phyloP scores from a whole-genome alignment of 2,329 filamentous ascomycete genomes.

The Uncinocarpus reesii region DNA sequence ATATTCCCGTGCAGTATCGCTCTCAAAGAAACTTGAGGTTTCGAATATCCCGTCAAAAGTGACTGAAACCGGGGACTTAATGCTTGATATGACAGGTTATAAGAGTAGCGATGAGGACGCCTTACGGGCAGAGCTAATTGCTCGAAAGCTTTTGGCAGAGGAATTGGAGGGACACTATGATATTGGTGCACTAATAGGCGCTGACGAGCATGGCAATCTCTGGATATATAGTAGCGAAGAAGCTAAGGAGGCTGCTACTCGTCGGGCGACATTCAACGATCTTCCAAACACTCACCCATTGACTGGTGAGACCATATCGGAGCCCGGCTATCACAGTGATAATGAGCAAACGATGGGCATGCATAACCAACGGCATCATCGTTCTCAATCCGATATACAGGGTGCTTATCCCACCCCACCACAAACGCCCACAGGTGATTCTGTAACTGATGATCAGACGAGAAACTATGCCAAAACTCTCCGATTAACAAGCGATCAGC shows the following conservation, averaged over 20 bases:
- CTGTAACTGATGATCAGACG: conserved; percentile 54
- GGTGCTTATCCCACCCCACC: conserved; percentile 54
- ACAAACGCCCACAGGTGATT: conserved; percentile 40
- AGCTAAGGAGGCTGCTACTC: conserved; percentile 78
- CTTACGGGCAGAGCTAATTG: conserved; percentile 82
- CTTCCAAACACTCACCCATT: conserved; percentile 44
- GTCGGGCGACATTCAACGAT: conserved; percentile 45
- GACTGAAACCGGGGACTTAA: conserved; percentile 86
- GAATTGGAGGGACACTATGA: conserved; percentile 93
- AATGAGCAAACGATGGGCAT: conserved; percentile 57
- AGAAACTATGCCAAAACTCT: conserved; percentile 95
- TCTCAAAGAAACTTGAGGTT: conserved; percentile 77
- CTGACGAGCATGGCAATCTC: conserved; percentile 91
- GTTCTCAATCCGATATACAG: conserved; percentile 59
- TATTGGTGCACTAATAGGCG: conserved; percentile 87
- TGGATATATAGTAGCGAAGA: conserved; percentile 99
- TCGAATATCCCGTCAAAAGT: conserved; percentile 89
- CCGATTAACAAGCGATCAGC: conserved; percentile 85
- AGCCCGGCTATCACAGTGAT: conserved; percentile 93
- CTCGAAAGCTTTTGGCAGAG: conserved; percentile 81
- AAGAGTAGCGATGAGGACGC: conserved; percentile 91
- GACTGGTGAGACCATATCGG: conserved; percentile 71
- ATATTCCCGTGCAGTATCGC: conserved; percentile 66
- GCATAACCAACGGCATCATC: conserved; percentile 37
- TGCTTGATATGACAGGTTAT: conserved; percentile 97